phyloP scores from a whole-genome alignment of 2,329 filamentous ascomycete genomes.

The Aulographum hederae region DNA sequence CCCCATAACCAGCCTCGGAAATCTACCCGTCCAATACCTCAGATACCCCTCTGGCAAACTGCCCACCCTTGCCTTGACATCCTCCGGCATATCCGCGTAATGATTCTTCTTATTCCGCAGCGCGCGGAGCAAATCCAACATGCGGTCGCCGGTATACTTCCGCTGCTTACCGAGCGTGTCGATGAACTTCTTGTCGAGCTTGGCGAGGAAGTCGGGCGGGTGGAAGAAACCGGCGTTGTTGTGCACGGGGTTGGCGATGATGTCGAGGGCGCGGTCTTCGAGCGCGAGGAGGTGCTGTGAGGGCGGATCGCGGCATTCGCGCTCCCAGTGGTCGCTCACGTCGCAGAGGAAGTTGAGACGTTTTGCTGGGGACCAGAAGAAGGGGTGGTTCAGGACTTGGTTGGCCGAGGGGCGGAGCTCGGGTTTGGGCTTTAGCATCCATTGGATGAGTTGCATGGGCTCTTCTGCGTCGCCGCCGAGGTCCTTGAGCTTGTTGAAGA shows the following conservation, averaged over 20 bases:
- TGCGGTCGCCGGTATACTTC: constrained; percentile 71
- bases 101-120: constrained; percentile 94
- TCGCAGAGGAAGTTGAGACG: constrained; percentile 86
- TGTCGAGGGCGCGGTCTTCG: constrained; percentile 28
- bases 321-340: constrained; percentile 90
- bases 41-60: constrained; percentile 64
- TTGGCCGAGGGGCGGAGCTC: constrained; percentile 51
- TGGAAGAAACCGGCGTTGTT: constrained; percentile 35
- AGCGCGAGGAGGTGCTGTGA: constrained; percentile 45
- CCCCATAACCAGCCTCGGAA: constrained; percentile 59
- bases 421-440: constrained; percentile 43
- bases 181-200: constrained; percentile 64
- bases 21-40: constrained; percentile 62
- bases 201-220: constrained; percentile 60
- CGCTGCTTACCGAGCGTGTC: constrained; percentile 84
- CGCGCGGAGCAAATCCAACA: constrained; percentile 76
- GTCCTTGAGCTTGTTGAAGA: constrained; percentile 49
- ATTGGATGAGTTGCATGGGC: constrained; percentile 67
- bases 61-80: constrained; percentile 56
- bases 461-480: constrained; percentile 75
- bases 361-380: constrained; percentile 89
- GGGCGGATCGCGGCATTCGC: constrained; percentile 70
- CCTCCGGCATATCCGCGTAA: constrained; percentile 85
- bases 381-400: constrained; percentile 79
- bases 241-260: constrained; percentile 33